phyloP scores from a whole-genome alignment of 1,284 basidiomycete species.

The Trichosporon coremiiforme region DNA sequence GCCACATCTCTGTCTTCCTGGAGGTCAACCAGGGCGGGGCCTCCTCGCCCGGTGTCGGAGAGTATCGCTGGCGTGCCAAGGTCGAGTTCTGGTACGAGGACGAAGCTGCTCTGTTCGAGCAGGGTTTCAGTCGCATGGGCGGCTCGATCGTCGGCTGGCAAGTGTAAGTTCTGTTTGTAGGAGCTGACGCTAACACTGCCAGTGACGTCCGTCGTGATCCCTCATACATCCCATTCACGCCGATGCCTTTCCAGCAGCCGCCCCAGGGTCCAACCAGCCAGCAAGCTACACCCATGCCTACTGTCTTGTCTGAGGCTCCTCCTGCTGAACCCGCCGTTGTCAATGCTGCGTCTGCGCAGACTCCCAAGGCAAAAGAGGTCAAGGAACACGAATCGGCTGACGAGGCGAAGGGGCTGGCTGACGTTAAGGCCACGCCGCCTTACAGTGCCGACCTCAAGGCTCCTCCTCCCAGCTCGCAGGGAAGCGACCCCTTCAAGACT shows the following conservation, averaged over 20 bases:
- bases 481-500: neutral
- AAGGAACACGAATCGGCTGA: neutral
- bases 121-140: constrained; percentile 50
- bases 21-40: constrained; percentile 67
- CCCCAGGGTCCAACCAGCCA: constrained; percentile 9
- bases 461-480: neutral
- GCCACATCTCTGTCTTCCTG: constrained; percentile 39
- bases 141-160: constrained; percentile 43
- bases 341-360: neutral
- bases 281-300: neutral
- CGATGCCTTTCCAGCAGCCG: constrained; percentile 25
- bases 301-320: neutral
- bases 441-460: neutral
- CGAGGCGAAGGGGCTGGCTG: neutral
- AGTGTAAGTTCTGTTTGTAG: constrained; percentile 36
- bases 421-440: neutral
- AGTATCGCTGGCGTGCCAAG: constrained; percentile 65
- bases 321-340: neutral
- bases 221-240: constrained; percentile 24
- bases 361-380: neutral
- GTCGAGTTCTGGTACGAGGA: constrained; percentile 88
- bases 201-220: constrained; percentile 29
- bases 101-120: constrained; percentile 74
- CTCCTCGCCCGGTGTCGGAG: constrained; percentile 61
- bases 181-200: constrained; percentile 1